Base-by-base conservation (phyloP, 768 basidiomycete genomes). In the Amanita pseudoporphyria region DNA sequence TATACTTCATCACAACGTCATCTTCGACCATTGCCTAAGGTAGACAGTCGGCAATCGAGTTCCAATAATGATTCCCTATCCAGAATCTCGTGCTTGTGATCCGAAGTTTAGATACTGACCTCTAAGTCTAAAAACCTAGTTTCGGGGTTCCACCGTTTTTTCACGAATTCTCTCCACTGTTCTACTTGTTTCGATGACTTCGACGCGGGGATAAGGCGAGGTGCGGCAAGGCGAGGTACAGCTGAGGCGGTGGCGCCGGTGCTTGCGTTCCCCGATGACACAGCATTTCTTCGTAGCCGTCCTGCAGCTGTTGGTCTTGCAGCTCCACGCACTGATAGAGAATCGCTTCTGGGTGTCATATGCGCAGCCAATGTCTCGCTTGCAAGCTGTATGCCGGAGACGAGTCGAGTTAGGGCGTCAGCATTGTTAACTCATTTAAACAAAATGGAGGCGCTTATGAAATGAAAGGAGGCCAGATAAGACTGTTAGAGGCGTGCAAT, bases 81-180 rank as follows among this genome's bases (percentile, higher is more conserved):
- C 49, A 50, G 49, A 28, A 36, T 50, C 40, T 50, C 18, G 49
- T 40, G 49, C 49, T 49, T 42, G 48, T 33, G 38, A 43, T 48
- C 37, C 28, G 40, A 50, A 43, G 31, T 14, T 24, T 50, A 43
- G 40, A 35, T 21, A 68, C 86, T 65, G 62, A 89, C 90, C 72
- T 89, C 86, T 47, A 93, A 79, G 61, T 93, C 87, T 35, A 93
- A 71, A 61, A 82, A 88, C 56, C 74, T 78, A 3, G 68, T 61
- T 43, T 86, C 78, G 1, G 79, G 61, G 63, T 87, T 81, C 73
- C 79, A 93, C 45, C 90, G 75, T 52, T 71, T 78, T 53, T 78
- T 66, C 33, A 93, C 82, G 57, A 91, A 75, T 57, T 84, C 77
- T 58, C 75, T 74, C 86, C 87, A 89, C n/a, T 78, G 63, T 51